Percentiles rank a stretch among this genome's conserved stretches.
Conservation (phyloP, 108 stramenopile species). For the Schizochytrium sp. region DNA sequence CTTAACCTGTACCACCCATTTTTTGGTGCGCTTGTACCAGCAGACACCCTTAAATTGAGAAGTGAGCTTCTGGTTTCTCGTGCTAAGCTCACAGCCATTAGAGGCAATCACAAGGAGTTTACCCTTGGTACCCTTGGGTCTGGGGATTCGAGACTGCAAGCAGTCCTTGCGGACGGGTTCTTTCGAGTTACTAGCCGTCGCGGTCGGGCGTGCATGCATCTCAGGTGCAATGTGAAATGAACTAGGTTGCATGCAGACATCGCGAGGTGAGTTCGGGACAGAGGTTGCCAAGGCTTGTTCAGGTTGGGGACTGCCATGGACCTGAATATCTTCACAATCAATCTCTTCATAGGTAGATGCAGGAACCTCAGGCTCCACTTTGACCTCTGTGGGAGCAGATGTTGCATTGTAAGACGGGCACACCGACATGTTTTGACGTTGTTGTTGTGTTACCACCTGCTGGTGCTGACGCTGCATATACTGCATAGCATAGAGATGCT, state of each 20-base stretch:
- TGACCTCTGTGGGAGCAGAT: too few species aligned
- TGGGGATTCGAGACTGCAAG: neutral
- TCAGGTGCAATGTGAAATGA: neutral
- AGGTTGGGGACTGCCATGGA: neutral
- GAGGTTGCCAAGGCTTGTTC: neutral
- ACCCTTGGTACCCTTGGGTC: neutral
- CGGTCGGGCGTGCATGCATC: neutral
- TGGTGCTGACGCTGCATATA: neutral
- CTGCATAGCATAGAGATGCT: neutral
- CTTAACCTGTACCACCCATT: conserved; percentile 61
- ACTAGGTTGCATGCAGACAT: conserved; percentile 8
- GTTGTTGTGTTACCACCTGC: neutral
- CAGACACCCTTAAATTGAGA: conserved; percentile 37
- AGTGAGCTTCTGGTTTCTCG: neutral
- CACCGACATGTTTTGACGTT: too few species aligned
- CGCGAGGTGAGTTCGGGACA: neutral
- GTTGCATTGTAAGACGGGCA: too few species aligned
- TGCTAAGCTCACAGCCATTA: conserved; percentile 50
- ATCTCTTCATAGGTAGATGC: neutral
- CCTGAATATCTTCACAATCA: neutral
- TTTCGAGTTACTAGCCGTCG: neutral
- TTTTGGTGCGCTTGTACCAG: conserved; percentile 61
- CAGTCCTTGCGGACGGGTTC: neutral
- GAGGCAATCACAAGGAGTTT: neutral
- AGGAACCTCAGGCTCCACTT: too few species aligned